Percentiles rank a stretch among this genome's conserved stretches.
These are phyloP conservation scores for Vitis hybrid DNA, from an alignment of 177 flowering plant species.

Conservation along the genomic window DNA sequence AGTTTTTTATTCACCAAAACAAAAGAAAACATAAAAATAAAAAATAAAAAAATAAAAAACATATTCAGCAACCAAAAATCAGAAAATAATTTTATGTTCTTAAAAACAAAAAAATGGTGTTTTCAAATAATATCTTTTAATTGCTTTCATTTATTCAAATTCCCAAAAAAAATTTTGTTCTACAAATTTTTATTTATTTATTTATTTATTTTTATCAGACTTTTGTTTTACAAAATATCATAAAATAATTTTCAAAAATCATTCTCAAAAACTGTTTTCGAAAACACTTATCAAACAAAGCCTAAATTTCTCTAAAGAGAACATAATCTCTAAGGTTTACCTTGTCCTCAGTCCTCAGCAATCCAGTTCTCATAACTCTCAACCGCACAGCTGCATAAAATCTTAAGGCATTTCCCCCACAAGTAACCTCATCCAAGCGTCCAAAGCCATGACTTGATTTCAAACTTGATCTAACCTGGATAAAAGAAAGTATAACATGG, in stretches of 20 bases:
- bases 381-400: slow-evolving; percentile 82
- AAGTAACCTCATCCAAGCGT: slow-evolving; percentile 50
- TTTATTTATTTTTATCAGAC: too few species aligned
- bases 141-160: too few species aligned
- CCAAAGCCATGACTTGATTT: slow-evolving; percentile 36
- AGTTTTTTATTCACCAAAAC: too few species aligned
- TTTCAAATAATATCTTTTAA: too few species aligned
- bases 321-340: slow-evolving; percentile 23
- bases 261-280: neutral
- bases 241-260: neutral
- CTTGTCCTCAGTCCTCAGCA: slow-evolving; percentile 56
- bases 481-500: neutral
- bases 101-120: too few species aligned
- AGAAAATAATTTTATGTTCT: too few species aligned
- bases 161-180: too few species aligned
- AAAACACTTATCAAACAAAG: neutral
- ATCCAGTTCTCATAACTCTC: slow-evolving; percentile 49
- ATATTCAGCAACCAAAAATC: too few species aligned
- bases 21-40: too few species aligned
- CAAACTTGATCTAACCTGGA: slow-evolving; percentile 53
- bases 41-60: too few species aligned
- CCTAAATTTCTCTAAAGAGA: neutral
- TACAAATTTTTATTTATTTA: too few species aligned
- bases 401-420: slow-evolving; percentile 84
- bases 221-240: too few species aligned